Evolutionary conservation across 345 rosid species (phyloP).

Genomic region (Fremontodendron californicum): DNA sequence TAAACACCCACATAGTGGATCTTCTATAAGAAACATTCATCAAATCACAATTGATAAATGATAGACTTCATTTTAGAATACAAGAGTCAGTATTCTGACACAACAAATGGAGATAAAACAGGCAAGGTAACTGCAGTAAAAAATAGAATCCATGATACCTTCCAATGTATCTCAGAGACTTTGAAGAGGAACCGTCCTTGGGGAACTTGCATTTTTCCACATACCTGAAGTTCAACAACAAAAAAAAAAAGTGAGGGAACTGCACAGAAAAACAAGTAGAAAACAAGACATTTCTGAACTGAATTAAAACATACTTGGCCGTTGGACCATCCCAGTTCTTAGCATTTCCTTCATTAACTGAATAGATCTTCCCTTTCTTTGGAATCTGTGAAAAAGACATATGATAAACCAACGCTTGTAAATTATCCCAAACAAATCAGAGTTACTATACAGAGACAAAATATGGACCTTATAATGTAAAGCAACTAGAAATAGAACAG

Average conservation of each 20-base stretch:
- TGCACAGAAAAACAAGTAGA: conserved; percentile 3
- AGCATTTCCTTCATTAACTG: conserved; percentile 98
- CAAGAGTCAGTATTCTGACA: background rate
- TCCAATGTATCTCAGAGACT: conserved; percentile 92
- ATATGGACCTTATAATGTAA: background rate
- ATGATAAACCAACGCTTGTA: background rate
- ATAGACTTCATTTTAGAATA: background rate
- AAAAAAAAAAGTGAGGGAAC: conserved; percentile 1
- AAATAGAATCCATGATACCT: conserved; percentile 44
- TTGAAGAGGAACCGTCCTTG: conserved; percentile 74
- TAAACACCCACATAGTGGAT: background rate
- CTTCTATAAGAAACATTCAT: background rate
- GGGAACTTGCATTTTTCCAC: conserved; percentile 97
- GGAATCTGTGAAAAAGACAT: conserved; percentile 57
- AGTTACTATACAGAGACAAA: background rate
- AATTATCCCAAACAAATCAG: background rate
- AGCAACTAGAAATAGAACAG: background rate
- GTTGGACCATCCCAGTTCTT: conserved; percentile 96
- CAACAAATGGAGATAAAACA: background rate
- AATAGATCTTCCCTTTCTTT: conserved; percentile 86
- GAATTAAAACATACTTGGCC: conserved; percentile 50
- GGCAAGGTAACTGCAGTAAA: background rate
- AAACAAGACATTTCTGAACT: background rate
- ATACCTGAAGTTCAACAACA: conserved; percentile 39
- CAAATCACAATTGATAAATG: background rate